These are phyloP conservation scores for Hericium erinaceus DNA, from an alignment of 768 basidiomycete genomes.

Conservation along the genomic window DNA sequence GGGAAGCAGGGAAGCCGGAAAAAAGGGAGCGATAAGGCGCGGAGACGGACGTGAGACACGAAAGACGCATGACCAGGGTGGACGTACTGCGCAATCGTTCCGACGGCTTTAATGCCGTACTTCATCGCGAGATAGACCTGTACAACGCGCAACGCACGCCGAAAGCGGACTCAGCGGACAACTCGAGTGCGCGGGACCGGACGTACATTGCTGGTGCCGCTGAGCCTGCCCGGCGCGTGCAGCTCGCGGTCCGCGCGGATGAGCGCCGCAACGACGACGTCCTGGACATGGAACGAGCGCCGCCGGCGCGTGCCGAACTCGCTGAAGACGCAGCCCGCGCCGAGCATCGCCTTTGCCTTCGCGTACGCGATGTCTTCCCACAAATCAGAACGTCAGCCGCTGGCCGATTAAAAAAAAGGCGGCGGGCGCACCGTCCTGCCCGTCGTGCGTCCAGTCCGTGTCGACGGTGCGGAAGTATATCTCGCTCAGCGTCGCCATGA, in stretches of 20 bases:
- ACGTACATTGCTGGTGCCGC: conserved; percentile 85
- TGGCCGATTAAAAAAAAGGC: neutral
- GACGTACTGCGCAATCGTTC: conserved; percentile 81
- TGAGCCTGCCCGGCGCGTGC: conserved; percentile 43
- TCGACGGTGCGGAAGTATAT: conserved; percentile 70
- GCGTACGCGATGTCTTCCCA: conserved; percentile 55
- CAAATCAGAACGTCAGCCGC: neutral
- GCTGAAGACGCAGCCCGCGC: conserved; percentile 60
- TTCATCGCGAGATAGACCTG: conserved; percentile 82
- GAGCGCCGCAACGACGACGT: conserved; percentile 63
- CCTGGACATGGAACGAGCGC: conserved; percentile 66
- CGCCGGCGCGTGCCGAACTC: conserved; percentile 86
- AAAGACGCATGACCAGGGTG: neutral
- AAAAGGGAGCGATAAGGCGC: neutral
- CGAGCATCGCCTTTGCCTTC: conserved; percentile 59
- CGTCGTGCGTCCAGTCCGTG: conserved; percentile 80
- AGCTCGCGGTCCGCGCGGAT: conserved; percentile 51
- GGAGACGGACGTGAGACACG: neutral
- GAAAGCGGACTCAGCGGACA: neutral
- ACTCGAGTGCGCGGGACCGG: neutral
- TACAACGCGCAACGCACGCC: neutral
- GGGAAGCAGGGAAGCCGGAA: neutral
- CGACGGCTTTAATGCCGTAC: conserved; percentile 55
- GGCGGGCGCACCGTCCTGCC: conserved; percentile 53
- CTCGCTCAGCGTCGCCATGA: conserved; percentile 90